Base-by-base conservation (phyloP, 768 basidiomycete species). In the Suillus alpinus region DNA sequence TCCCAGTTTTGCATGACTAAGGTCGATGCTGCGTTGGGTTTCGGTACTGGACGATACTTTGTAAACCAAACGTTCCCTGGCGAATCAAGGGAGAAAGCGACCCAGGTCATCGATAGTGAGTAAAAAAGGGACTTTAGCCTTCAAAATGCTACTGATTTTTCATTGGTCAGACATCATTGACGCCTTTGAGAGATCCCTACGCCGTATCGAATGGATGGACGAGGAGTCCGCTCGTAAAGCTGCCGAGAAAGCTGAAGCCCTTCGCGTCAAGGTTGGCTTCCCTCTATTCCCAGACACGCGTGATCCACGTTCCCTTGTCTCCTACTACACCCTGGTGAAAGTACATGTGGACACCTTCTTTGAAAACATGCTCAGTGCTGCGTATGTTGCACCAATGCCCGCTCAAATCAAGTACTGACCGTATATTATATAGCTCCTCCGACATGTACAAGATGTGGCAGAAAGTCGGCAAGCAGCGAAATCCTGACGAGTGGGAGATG, bases 151-250 rank as follows among this genome's bases (percentile, higher is more conserved):
- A 63, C 49, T 67, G 23, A 44, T 8, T 40, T 23, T 68, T 65
- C 59, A 70, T 52, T 71, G 71, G 50, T 50, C 63, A 87, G 89
- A 89, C 59, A 90, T 97, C 64, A 84, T 98, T 57, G 74, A 84
- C 26, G 81, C 94, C 0, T 98, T 98, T 80, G 88, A 94, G 70
- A 75, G 75, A 18, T 92, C 92, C 4, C 77, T 99, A 20, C 73
- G 80, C 4, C 71, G 83, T 57, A 81, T 97, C 56, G 82, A 87
- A 20, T 99, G 97, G 97, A 94, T 99, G 90, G 97, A 98, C 70
- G 74, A 86, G 51, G 75, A 85, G 64, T 93, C 93, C 3, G 87
- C 92, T 12, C 77, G 79, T 43, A 92, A 87, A 59, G 97, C 97
- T 5, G 86, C 87, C 14, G 84, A 88, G 68, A 98, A 98, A 82